phyloP scores from a whole-genome alignment of 768 basidiomycete genomes.

The Termitomyces sp. region DNA sequence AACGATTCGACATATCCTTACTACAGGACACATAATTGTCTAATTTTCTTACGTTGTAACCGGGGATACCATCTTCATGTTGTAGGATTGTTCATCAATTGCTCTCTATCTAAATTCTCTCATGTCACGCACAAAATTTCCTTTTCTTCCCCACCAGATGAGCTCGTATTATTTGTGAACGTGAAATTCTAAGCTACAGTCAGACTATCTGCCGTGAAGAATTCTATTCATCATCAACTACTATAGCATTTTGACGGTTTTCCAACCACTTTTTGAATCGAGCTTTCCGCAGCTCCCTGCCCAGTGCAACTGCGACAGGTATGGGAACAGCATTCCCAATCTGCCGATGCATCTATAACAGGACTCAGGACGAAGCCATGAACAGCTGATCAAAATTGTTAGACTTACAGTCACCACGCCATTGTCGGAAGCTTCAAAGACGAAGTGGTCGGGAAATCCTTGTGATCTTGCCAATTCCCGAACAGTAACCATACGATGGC shows the following conservation, averaged over 20 bases:
- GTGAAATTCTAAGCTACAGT: background rate
- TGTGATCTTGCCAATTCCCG: slow-evolving; percentile 77
- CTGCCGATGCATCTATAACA: slow-evolving; percentile 64
- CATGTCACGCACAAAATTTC: background rate
- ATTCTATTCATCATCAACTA: slow-evolving; percentile 20
- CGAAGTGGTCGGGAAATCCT: slow-evolving; percentile 74
- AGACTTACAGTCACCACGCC: slow-evolving; percentile 56
- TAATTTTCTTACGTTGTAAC: slow-evolving; percentile 1
- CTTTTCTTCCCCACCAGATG: background rate
- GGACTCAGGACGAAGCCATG: background rate
- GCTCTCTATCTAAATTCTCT: background rate
- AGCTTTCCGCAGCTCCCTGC: slow-evolving; percentile 49
- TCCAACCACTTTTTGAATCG: slow-evolving; percentile 47
- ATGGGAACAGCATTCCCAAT: slow-evolving; percentile 80
- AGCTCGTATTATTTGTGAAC: background rate
- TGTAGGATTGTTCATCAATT: slow-evolving; percentile 5
- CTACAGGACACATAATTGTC: slow-evolving; percentile 12
- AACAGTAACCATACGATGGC: slow-evolving; percentile 64
- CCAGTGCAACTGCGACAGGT: slow-evolving; percentile 58
- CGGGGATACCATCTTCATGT: slow-evolving; percentile 10
- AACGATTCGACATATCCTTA: slow-evolving; percentile 44
- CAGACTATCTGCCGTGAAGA: no score
- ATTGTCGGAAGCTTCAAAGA: slow-evolving; percentile 46
- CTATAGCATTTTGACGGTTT: slow-evolving; percentile 28
- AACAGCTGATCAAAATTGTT: background rate